These are phyloP conservation scores for Mycena vitilis DNA, from an alignment of 768 basidiomycete genomes.

Conservation along the genomic window DNA sequence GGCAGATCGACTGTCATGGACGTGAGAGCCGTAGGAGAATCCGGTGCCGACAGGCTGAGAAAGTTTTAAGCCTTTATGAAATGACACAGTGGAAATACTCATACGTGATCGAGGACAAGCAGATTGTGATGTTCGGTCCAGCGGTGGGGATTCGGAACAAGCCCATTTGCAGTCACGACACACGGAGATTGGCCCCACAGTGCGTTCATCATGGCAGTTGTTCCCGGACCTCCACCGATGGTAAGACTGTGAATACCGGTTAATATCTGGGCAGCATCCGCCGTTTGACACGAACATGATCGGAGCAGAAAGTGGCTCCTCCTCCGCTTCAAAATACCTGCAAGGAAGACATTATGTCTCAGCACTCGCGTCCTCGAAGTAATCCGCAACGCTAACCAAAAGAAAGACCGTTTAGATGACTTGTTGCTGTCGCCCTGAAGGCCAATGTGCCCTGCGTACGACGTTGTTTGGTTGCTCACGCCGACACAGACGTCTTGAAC, in stretches of 20 bases:
- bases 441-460: slow-evolving; percentile 46
- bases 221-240: slow-evolving; percentile 50
- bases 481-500: slow-evolving; percentile 3
- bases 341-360: slow-evolving; percentile 9
- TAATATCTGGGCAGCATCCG: not conserved
- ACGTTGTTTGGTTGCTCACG: slow-evolving; percentile 18
- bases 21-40: slow-evolving; percentile 45
- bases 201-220: slow-evolving; percentile 27
- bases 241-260: slow-evolving; percentile 37
- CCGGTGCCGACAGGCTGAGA: slow-evolving; percentile 46
- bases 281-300: slow-evolving; percentile 35
- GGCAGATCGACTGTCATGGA: slow-evolving; percentile 45
- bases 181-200: slow-evolving; percentile 17
- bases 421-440: slow-evolving; percentile 42
- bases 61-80: not conserved
- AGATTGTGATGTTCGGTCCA: slow-evolving; percentile 40
- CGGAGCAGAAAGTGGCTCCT: slow-evolving; percentile 42
- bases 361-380: no score
- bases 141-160: slow-evolving; percentile 8
- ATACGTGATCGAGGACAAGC: slow-evolving; percentile 40
- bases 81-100: slow-evolving; percentile 20
- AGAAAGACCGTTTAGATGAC: slow-evolving; percentile 41
- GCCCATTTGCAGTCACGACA: not conserved
- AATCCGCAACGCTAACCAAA: slow-evolving; percentile 29
- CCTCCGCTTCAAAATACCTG: slow-evolving; percentile 50